Percentiles rank a stretch among this genome's conserved stretches.
These are phyloP conservation scores for Acidomyces sp. DNA, from an alignment of 495 filamentous ascomycete genomes.

Conservation along the genomic window DNA sequence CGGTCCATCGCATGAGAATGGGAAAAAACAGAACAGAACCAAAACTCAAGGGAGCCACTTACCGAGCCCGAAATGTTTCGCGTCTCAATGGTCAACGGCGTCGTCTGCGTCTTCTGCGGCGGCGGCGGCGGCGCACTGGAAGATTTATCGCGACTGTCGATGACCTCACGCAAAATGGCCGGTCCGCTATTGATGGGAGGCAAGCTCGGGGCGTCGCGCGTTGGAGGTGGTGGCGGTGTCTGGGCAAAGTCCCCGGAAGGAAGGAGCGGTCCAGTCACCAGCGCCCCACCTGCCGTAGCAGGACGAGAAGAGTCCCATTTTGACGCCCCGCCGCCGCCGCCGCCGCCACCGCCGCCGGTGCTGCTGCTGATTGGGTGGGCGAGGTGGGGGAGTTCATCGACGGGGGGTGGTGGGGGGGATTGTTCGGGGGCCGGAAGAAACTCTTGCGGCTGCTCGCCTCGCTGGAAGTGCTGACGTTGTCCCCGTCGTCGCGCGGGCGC, in stretches of 20 bases:
- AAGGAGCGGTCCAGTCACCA: too few species aligned
- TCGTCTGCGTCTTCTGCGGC: background rate
- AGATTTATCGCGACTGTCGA: slow-evolving; percentile 15
- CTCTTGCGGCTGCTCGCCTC: slow-evolving; percentile 5
- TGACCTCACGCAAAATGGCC: slow-evolving; percentile 8
- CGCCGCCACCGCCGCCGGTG: background rate
- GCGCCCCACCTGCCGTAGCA: too few species aligned
- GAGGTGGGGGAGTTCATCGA: slow-evolving; percentile 1
- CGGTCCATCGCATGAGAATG: too few species aligned
- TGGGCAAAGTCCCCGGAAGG: slow-evolving; percentile 13
- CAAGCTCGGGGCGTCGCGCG: background rate
- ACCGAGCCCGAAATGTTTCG: too few species aligned
- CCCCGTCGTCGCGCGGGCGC: slow-evolving; percentile 5
- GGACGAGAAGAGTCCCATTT: slow-evolving; percentile 17
- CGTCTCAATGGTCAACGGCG: too few species aligned
- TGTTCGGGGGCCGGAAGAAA: too few species aligned
- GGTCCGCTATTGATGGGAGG: slow-evolving; percentile 3
- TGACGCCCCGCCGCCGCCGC: slow-evolving; percentile 3
- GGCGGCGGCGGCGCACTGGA: slow-evolving; percentile 4
- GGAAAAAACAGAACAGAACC: too few species aligned
- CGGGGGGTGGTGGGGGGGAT: too few species aligned
- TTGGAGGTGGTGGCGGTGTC: background rate
- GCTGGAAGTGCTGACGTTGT: slow-evolving; percentile 6
- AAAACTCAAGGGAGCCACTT: too few species aligned
- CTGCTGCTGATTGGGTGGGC: background rate